Evolutionary conservation across 2,329 filamentous ascomycete genomes (phyloP).

Genomic region (Plenodomus lindquistii): DNA sequence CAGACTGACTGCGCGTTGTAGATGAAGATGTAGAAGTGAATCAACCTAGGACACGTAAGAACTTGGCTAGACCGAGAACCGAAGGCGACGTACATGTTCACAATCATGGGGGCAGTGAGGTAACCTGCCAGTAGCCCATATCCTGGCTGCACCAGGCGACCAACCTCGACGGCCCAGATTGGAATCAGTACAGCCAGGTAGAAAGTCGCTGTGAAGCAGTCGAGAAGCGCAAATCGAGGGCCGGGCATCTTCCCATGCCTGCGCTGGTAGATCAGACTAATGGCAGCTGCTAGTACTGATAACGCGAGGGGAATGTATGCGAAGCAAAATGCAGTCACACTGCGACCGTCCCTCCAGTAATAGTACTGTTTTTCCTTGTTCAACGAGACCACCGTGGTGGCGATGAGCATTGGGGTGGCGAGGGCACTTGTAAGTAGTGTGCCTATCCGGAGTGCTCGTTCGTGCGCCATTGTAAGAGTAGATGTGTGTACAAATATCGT

Average conservation of each 20-base stretch:
- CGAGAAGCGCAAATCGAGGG: conserved; percentile 7
- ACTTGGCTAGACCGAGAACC: no score
- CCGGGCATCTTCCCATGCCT: conserved; percentile 4
- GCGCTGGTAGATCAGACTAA: conserved; percentile 4
- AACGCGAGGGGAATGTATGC: conserved; percentile 19
- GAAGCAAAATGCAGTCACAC: conserved; percentile 14
- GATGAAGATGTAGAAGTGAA: conserved; percentile 14
- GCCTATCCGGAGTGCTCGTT: conserved; percentile 12
- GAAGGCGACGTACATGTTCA: conserved; percentile 18
- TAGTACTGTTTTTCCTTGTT: neutral
- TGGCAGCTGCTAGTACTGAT: conserved; percentile 8
- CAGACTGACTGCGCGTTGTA: conserved; percentile 4
- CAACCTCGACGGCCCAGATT: conserved; percentile 15
- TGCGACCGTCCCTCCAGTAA: conserved; percentile 1
- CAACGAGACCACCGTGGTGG: conserved; percentile 10
- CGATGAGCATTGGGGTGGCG: conserved; percentile 16
- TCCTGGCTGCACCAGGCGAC: conserved; percentile 1
- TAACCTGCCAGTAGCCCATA: conserved; percentile 18
- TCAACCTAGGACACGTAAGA: conserved; percentile 9
- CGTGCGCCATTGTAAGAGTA: conserved; percentile 4
- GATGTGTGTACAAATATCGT: neutral
- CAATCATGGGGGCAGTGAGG: conserved; percentile 20
- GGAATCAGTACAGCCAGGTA: conserved; percentile 17
- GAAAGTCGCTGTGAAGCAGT: conserved; percentile 1
- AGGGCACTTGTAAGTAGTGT: conserved; percentile 12